Evolutionary conservation across 257 asterid genomes (phyloP).

Genomic region (Gentiana macrophylla): DNA sequence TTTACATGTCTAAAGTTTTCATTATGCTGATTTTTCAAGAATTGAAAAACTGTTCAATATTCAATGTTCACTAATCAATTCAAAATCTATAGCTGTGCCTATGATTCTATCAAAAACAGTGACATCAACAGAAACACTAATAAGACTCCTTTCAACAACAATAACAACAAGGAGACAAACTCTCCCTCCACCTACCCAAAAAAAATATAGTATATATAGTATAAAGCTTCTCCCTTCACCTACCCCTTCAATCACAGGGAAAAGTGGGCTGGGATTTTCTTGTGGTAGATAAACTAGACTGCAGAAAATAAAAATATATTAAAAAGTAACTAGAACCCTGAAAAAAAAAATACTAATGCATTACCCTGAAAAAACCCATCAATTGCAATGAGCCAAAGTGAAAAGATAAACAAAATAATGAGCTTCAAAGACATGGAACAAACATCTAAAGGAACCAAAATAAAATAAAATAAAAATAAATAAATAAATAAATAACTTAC

Average conservation of each 20-base stretch:
- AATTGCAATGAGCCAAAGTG: not conserved
- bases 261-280: not conserved
- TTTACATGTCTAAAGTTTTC: too few species aligned
- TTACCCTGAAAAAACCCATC: not conserved
- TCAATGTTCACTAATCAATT: too few species aligned
- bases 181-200: too few species aligned
- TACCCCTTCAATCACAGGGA: not conserved
- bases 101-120: too few species aligned
- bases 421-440: not conserved
- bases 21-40: too few species aligned
- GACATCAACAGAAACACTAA: not conserved
- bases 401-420: not conserved
- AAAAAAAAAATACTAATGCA: not conserved
- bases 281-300: too few species aligned
- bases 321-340: not conserved
- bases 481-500: constrained; percentile 6
- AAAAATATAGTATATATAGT: too few species aligned
- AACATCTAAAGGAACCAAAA: not conserved
- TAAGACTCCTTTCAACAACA: not conserved
- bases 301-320: too few species aligned
- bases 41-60: too few species aligned
- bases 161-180: not conserved
- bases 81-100: too few species aligned
- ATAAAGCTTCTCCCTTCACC: not conserved
- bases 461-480: not conserved